Percentiles rank a stretch among this genome's conserved stretches.
These are phyloP conservation scores for Verticillium longisporum DNA, from an alignment of 2,329 filamentous ascomycete species.

Conservation along the genomic window DNA sequence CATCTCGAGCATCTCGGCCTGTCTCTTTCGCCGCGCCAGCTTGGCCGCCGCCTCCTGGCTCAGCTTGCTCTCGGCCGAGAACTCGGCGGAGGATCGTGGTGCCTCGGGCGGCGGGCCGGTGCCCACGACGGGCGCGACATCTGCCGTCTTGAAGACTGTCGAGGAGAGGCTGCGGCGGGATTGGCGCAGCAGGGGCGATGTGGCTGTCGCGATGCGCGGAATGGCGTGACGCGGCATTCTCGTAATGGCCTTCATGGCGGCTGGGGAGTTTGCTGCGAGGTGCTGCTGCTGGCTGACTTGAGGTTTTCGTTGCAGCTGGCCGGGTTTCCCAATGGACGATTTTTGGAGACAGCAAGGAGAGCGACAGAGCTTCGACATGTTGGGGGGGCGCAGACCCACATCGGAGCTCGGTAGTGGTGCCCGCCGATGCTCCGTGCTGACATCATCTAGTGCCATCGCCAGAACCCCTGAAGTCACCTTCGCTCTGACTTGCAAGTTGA, in stretches of 20 bases:
- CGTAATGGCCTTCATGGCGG: constrained; percentile 31
- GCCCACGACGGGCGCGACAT: constrained; percentile 45
- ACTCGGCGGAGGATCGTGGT: constrained; percentile 35
- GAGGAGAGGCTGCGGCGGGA: constrained; percentile 21
- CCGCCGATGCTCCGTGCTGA: background rate
- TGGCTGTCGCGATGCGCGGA: constrained; percentile 15
- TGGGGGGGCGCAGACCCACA: too few species aligned
- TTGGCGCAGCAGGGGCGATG: constrained; percentile 16
- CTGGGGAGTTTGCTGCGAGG: too few species aligned
- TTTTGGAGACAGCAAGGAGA: background rate
- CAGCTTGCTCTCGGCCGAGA: constrained; percentile 25
- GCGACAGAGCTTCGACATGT: background rate
- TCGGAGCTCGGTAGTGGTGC: background rate
- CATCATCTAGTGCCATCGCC: background rate
- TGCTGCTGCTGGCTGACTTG: too few species aligned
- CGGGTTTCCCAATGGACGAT: background rate
- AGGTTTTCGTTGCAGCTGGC: background rate
- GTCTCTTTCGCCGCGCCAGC: constrained; percentile 42
- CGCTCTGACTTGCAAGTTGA: background rate
- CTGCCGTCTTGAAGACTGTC: constrained; percentile 25
- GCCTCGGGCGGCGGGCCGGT: constrained; percentile 53
- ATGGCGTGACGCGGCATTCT: constrained; percentile 26
- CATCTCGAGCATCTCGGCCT: constrained; percentile 47
- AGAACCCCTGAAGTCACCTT: background rate
- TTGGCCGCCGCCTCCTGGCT: constrained; percentile 24